These are phyloP conservation scores for Chimonanthus salicifolius DNA, from an alignment of 164 flowering plant genomes.

Conservation along the genomic window DNA sequence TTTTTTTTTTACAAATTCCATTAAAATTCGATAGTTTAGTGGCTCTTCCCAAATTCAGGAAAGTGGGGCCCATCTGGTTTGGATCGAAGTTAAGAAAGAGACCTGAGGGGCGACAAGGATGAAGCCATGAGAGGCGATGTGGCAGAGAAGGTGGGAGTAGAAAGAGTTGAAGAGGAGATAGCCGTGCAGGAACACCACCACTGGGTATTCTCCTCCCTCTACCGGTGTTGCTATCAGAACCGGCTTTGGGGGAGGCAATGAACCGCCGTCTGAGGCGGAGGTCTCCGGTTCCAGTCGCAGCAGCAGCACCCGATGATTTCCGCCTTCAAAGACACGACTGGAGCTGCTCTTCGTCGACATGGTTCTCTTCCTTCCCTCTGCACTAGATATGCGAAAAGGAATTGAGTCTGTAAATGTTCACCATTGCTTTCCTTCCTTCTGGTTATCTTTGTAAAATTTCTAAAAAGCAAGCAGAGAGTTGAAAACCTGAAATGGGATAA, in stretches of 20 bases:
- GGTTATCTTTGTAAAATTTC: too few species aligned
- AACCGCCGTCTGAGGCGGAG: background rate
- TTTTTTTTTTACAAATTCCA: too few species aligned
- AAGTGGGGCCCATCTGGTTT: background rate
- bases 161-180: conserved; percentile 66
- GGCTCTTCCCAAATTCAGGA: background rate
- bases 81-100: background rate
- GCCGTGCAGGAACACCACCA: conserved; percentile 72
- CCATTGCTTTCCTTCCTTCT: background rate
- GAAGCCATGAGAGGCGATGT: conserved; percentile 88
- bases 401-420: background rate
- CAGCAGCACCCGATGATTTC: conserved; percentile 13
- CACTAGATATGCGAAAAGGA: background rate
- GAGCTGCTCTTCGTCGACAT: background rate
- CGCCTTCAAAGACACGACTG: conserved; percentile 17
- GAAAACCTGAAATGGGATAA: background rate
- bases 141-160: conserved; percentile 78
- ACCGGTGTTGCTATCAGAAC: conserved; percentile 48
- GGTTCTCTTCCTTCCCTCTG: background rate
- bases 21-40: too few species aligned
- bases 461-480: background rate
- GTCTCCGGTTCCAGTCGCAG: conserved; percentile 6
- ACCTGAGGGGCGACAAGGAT: conserved; percentile 92
- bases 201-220: conserved; percentile 50
- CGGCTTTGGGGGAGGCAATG: conserved; percentile 44